A percentile compares a stretch with the other conserved stretches of the same genome.
These are phyloP conservation scores for Scheffersomyces lignicola DNA, from an alignment of 1,139 yeast species.

Conservation along the genomic window DNA sequence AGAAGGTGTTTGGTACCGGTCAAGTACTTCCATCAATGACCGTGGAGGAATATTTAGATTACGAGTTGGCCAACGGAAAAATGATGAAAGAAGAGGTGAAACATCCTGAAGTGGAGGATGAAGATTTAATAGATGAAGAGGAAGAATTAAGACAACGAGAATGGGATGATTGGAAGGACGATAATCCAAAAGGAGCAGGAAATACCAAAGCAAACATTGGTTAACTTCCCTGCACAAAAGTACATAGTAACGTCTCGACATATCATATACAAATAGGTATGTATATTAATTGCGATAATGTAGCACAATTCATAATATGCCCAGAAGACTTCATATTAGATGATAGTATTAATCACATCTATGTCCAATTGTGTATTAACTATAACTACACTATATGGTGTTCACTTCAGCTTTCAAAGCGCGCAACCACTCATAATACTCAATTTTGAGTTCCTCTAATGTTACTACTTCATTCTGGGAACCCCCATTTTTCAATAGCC, in stretches of 20 bases:
- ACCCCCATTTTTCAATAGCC: slow-evolving; percentile 44
- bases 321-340: too few relatives aligned
- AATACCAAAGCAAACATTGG: slow-evolving; percentile 81
- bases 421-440: slow-evolving; percentile 38
- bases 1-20: slow-evolving; percentile 85
- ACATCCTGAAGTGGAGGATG: slow-evolving; percentile 28
- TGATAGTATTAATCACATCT: too few relatives aligned
- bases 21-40: slow-evolving; percentile 93
- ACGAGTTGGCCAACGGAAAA: slow-evolving; percentile 83
- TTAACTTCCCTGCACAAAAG: too few relatives aligned
- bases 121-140: slow-evolving; percentile 46
- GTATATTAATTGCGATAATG: slow-evolving; percentile 9
- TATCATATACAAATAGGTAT: slow-evolving; percentile 6
- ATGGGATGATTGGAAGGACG: slow-evolving; percentile 94
- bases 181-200: slow-evolving; percentile 84
- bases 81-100: slow-evolving; percentile 56
- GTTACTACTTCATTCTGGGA: slow-evolving; percentile 26
- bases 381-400: too few relatives aligned
- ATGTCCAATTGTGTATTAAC: too few relatives aligned
- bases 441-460: slow-evolving; percentile 30
- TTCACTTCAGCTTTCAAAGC: too few relatives aligned
- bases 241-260: background rate
- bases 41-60: slow-evolving; percentile 86
- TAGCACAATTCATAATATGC: too few relatives aligned
- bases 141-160: slow-evolving; percentile 60